Evolutionary conservation across 805 yeast species (phyloP), one percentile per base, ranked within the genome.

Genomic region (Sugiyamaella marilandica): DNA sequence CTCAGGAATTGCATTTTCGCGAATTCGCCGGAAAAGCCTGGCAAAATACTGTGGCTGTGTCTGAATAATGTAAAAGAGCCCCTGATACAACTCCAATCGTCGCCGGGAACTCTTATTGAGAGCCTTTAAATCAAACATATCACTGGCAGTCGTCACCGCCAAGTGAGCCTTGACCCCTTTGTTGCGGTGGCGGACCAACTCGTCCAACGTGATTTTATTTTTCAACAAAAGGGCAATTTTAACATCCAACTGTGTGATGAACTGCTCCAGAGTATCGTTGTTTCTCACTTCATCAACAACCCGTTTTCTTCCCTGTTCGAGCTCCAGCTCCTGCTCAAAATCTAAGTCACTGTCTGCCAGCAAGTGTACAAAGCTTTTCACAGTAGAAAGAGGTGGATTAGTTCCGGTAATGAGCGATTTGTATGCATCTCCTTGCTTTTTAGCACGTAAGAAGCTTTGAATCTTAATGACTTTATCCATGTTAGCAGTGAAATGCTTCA

Each of bases 31-130:
- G 51, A 81, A 78, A 34, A 88, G 66, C 11, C 81, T 70, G 1
- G 82, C 74, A 63, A 91, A 75, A 62, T 92, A 92, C 0, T 68
- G 65, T 0, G 96, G 87, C 61, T 87, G 88, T 0, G 95, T 86
- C 65, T 94, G 98, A 43, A 94, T 67, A 24, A 92, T 70, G 63
- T 85, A 94, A 59, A 94, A 83, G 49, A 92, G 64, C 19, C 87
- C 85, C 60, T 85, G 96, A 67, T 85, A 87, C 0, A 81, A 67
- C 55, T 84, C 90, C 48, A 83, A 72, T 54, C 87, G 74, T 32
- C 69, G 63, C 29, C 76, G 62, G 5, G 74, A 63, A 2, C 71
- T 49, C 59, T 71, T 72, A 54, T 67, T 70, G 31, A 73, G 63
- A 0, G 73, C 67, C 50, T 65, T 68, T 45, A 70, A 58, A 49